Base-by-base conservation (phyloP, 441 rosid species). In the Arabidopsis lyrata region DNA sequence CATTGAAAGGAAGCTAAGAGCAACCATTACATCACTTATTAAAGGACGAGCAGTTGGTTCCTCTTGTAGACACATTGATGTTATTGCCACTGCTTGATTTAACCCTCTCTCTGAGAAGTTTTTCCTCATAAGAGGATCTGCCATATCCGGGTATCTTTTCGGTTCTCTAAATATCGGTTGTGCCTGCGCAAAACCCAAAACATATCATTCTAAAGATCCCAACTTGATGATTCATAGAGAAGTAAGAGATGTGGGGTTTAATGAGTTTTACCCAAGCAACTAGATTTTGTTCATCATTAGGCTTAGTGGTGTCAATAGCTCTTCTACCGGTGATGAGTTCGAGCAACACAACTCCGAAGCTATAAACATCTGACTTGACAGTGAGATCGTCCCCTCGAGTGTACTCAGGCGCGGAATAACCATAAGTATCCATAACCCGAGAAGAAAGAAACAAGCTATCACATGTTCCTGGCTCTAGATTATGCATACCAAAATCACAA, bases 11-110 rank as follows among this genome's bases (percentile, higher is more conserved):
- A 91, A 95, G 79, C 90, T 85, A 41, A 95, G 80, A 20, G 97
- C 86, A 6, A 86, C 84, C 68, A 88, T 91, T 5, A 91, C 91
- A 71, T 96, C 99, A 8, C 96, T 84, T 80, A 96, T 96, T 41
- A 93, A 80, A 5, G 99, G 99, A 59, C 99, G 96, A n/a, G 97
- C 90, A 0, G 73, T 69, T 14, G 93, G 72, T 83, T 91, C 98
- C 41, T 93, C 99, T 78, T 96, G 99, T 42, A 91, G 75, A 45
- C 99, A 96, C 98, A 96, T 96, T 22, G 97, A 93, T 62, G 97
- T 90, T 63, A 96, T 85, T 7, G 98, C 99, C 48, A 96, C 95
- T 13, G 88, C 97, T 83, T 96, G 97, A 70, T 96, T 93, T 77
- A 96, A 79, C 24, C 87, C 88, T 68, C 84, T 89, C 58, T 89